Evolutionary conservation across 2,329 filamentous ascomycete genomes (phyloP).

Genomic region (Teratosphaeria destructans): DNA sequence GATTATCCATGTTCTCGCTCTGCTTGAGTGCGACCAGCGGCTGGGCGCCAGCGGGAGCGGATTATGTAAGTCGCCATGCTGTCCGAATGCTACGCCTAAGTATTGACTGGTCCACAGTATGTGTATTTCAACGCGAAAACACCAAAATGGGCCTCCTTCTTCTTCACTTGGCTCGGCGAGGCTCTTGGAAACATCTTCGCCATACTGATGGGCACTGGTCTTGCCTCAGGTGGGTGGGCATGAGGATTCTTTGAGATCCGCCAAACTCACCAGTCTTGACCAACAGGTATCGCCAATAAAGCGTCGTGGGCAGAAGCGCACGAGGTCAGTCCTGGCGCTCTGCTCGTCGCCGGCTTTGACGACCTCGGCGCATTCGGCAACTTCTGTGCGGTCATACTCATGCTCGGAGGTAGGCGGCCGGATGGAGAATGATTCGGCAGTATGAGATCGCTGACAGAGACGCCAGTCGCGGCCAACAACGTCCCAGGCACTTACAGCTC

Average conservation of each 20-base stretch:
- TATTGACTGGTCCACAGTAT: slow-evolving; percentile 28
- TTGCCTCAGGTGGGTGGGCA: slow-evolving; percentile 45
- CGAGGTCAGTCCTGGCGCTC: slow-evolving; percentile 25
- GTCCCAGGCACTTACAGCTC: slow-evolving; percentile 36
- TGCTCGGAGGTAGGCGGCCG: slow-evolving; percentile 20
- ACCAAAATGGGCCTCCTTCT: slow-evolving; percentile 44
- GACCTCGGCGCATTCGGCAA: slow-evolving; percentile 32
- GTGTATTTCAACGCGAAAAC: slow-evolving; percentile 52
- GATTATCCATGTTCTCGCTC: slow-evolving; percentile 60
- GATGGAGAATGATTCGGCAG: not conserved
- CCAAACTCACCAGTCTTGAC: not conserved
- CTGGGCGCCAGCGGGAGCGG: slow-evolving; percentile 52
- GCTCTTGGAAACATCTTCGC: slow-evolving; percentile 49
- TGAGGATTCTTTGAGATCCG: not conserved
- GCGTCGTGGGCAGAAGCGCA: slow-evolving; percentile 24
- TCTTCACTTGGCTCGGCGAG: slow-evolving; percentile 47
- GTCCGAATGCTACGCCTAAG: not conserved
- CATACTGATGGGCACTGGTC: slow-evolving; percentile 51
- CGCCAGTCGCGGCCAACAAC: slow-evolving; percentile 27
- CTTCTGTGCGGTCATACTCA: slow-evolving; percentile 34
- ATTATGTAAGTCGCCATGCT: slow-evolving; percentile 34
- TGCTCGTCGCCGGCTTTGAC: slow-evolving; percentile 30
- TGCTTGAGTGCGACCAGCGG: slow-evolving; percentile 55
- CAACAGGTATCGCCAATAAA: not conserved
- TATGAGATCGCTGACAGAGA: not conserved